These are phyloP conservation scores for Podila epigama DNA, from an alignment of 192 early-diverging fungal genomes.

Conservation along the genomic window DNA sequence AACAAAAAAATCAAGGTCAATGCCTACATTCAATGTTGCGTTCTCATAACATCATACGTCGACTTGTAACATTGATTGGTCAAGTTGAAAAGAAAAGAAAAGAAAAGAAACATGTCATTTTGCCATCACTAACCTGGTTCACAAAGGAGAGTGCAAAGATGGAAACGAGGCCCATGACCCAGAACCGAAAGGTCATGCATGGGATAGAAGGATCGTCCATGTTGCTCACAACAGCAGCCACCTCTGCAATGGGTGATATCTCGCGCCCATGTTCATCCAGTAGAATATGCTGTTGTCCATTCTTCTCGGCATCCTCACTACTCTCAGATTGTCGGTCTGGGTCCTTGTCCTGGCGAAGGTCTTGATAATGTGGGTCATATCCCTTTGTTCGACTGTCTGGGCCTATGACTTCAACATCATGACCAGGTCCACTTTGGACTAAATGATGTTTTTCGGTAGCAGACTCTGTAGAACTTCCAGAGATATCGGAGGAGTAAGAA, in stretches of 20 bases:
- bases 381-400: not conserved
- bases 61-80: no score
- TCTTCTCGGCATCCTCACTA: not conserved
- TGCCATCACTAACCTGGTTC: conserved; percentile 52
- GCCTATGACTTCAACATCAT: no score
- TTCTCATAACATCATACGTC: no score
- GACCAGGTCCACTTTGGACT: no score
- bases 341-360: not conserved
- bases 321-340: not conserved
- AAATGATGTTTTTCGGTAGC: not conserved
- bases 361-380: not conserved
- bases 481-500: not conserved
- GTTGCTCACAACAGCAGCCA: conserved; percentile 51
- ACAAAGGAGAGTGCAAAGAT: conserved; percentile 50
- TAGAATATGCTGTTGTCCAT: not conserved
- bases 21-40: no score
- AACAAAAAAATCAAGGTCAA: no score
- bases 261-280: conserved; percentile 21
- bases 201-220: conserved; percentile 60
- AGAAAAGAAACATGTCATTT: not conserved
- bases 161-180: conserved; percentile 53
- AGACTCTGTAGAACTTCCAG: not conserved
- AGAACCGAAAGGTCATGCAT: conserved; percentile 61
- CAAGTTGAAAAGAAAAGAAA: no score
- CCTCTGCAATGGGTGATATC: conserved; percentile 52